Percentiles rank a stretch among this genome's conserved stretches.
phyloP scores from a whole-genome alignment of 2,329 filamentous ascomycete species.

The Westerdykella aurantiaca region DNA sequence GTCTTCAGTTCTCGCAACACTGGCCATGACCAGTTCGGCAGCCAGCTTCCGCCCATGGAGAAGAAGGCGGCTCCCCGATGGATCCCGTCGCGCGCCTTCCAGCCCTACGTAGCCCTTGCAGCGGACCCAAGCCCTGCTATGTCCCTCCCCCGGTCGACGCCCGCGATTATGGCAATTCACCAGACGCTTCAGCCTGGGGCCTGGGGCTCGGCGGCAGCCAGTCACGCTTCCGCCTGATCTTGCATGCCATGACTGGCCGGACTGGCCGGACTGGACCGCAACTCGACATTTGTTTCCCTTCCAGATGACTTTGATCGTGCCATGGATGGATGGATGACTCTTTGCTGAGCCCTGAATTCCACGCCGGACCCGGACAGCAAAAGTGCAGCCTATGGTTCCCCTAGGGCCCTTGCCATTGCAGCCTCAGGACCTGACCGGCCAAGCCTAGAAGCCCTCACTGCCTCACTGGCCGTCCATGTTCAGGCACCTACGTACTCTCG shows the following conservation, averaged over 20 bases:
- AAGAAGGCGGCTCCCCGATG: too few relatives aligned
- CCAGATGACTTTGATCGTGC: constrained; percentile 2
- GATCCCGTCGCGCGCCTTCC: too few relatives aligned
- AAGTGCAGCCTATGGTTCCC: constrained; percentile 17
- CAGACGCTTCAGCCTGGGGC: constrained; percentile 22
- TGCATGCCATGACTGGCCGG: constrained; percentile 25
- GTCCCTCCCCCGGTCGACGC: too few relatives aligned
- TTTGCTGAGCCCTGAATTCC: constrained; percentile 5
- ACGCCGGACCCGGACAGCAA: constrained; percentile 4
- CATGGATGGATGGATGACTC: constrained; percentile 20
- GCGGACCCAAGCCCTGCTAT: too few relatives aligned
- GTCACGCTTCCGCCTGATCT: constrained; percentile 6
- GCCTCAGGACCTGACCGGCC: constrained; percentile 20
- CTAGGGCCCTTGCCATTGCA: constrained; percentile 10
- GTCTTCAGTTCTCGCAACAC: background rate
- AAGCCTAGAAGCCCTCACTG: constrained; percentile 16
- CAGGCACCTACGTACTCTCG: constrained; percentile 26
- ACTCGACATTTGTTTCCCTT: constrained; percentile 2
- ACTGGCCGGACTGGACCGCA: too few relatives aligned
- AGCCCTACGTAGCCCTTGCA: too few relatives aligned
- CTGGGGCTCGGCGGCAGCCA: constrained; percentile 15
- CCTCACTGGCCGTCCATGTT: constrained; percentile 16
- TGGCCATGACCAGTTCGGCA: too few relatives aligned
- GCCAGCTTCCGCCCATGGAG: too few relatives aligned
- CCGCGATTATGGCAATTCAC: constrained; percentile 1